Conservation (phyloP, 306 rosid species). For the Vigna mungo region DNA sequence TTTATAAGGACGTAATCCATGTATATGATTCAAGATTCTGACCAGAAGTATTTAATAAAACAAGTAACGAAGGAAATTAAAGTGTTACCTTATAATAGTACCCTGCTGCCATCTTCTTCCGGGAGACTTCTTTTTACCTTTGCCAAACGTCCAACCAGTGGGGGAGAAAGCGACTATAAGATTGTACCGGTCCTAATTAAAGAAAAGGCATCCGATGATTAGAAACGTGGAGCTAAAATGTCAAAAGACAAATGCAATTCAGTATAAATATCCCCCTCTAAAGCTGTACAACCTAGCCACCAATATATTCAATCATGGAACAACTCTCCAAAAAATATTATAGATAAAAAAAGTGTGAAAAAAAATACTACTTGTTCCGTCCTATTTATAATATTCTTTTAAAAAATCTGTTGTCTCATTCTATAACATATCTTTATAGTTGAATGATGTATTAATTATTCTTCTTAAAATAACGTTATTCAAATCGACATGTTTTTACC, state of each 20-base stretch:
- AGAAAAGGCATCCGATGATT: conserved; percentile 34
- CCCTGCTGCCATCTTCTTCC: conserved; percentile 96
- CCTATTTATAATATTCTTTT: no score
- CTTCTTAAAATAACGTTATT: no score
- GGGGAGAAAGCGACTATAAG: conserved; percentile 95
- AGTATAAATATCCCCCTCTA: conserved; percentile 7
- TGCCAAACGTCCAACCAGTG: conserved; percentile 92
- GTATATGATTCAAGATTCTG: conserved; percentile 18
- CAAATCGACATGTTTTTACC: no score
- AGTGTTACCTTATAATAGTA: conserved; percentile 82
- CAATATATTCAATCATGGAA: conserved; percentile 29
- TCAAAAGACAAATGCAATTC: neutral
- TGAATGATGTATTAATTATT: no score
- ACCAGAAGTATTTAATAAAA: neutral
- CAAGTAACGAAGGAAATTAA: conserved; percentile 23
- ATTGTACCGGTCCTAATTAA: conserved; percentile 71
- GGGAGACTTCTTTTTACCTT: conserved; percentile 91
- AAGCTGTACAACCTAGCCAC: conserved; percentile 24
- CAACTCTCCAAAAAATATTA: conserved; percentile 19
- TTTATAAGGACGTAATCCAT: conserved; percentile 7
- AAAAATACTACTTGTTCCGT: no score
- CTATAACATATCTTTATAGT: no score
- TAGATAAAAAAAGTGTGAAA: conserved; percentile 7
- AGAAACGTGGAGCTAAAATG: conserved; percentile 26
- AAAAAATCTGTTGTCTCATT: no score